These are phyloP conservation scores for Hypoxylon sp. DNA, from an alignment of 2,329 filamentous ascomycete genomes.

Conservation along the genomic window DNA sequence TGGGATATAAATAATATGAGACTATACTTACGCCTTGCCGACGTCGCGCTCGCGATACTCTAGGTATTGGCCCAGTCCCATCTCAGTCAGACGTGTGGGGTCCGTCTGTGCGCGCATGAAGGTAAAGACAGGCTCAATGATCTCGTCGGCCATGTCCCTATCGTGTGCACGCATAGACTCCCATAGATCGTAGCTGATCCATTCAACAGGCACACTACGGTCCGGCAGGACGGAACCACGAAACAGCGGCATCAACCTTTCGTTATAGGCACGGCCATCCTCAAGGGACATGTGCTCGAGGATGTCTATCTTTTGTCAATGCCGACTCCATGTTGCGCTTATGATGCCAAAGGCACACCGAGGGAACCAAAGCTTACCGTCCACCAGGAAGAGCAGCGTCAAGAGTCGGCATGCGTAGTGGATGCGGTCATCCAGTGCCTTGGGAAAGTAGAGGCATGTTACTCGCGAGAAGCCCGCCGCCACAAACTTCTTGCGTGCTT, in stretches of 20 bases:
- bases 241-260: slow-evolving; percentile 54
- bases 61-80: slow-evolving; percentile 51
- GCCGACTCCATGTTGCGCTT: neutral
- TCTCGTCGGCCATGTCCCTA: slow-evolving; percentile 49
- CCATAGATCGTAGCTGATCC: slow-evolving; percentile 56
- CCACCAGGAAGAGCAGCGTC: slow-evolving; percentile 58
- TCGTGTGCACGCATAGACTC: slow-evolving; percentile 54
- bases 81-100: slow-evolving; percentile 35
- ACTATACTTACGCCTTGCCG: slow-evolving; percentile 52
- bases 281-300: slow-evolving; percentile 59
- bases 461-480: slow-evolving; percentile 53
- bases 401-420: slow-evolving; percentile 56
- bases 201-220: slow-evolving; percentile 51
- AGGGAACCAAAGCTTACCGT: slow-evolving; percentile 52
- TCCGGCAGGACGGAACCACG: slow-evolving; percentile 53
- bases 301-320: slow-evolving; percentile 50
- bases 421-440: slow-evolving; percentile 56
- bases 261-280: slow-evolving; percentile 56
- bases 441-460: slow-evolving; percentile 57
- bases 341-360: neutral
- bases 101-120: slow-evolving; percentile 58
- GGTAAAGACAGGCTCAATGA: slow-evolving; percentile 54
- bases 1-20: neutral
- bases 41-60: slow-evolving; percentile 55
- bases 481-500: slow-evolving; percentile 52